Conservation (phyloP, 2,329 filamentous ascomycete species). For the Macrophomina phaseolina region DNA sequence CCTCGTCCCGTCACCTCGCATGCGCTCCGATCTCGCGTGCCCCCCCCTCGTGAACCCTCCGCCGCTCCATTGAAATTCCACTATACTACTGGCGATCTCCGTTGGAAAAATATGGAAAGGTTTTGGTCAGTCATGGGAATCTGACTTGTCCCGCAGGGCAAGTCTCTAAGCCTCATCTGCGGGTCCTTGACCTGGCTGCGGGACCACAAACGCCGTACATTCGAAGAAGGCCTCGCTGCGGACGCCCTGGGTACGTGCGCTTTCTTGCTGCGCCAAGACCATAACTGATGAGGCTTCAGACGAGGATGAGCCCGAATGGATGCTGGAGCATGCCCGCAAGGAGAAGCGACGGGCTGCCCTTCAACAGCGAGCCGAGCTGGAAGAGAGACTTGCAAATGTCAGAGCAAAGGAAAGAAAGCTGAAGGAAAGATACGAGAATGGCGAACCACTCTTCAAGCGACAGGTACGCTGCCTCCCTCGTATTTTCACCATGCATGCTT, state of each 20-base stretch:
- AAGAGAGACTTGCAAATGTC: constrained; percentile 70
- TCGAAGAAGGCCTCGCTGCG: constrained; percentile 61
- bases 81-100: no score
- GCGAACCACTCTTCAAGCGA: constrained; percentile 58
- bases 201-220: constrained; percentile 69
- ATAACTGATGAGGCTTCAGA: constrained; percentile 38
- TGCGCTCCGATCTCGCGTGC: no score
- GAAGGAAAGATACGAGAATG: constrained; percentile 56
- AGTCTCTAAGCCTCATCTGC: constrained; percentile 91
- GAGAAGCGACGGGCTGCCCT: constrained; percentile 71
- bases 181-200: constrained; percentile 90
- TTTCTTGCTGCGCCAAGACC: background rate
- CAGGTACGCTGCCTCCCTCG: constrained; percentile 39
- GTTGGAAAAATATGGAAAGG: no score
- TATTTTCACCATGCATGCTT: no score
- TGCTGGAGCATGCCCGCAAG: constrained; percentile 75
- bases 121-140: no score
- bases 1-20: background rate
- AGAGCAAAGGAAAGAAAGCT: constrained; percentile 67
- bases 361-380: constrained; percentile 72
- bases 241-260: constrained; percentile 46
- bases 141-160: constrained; percentile 61
- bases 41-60: no score
- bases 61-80: no score
- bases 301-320: constrained; percentile 81